Base-by-base conservation (phyloP, 495 filamentous ascomycete species). In the Penicillium bialowiezense region DNA sequence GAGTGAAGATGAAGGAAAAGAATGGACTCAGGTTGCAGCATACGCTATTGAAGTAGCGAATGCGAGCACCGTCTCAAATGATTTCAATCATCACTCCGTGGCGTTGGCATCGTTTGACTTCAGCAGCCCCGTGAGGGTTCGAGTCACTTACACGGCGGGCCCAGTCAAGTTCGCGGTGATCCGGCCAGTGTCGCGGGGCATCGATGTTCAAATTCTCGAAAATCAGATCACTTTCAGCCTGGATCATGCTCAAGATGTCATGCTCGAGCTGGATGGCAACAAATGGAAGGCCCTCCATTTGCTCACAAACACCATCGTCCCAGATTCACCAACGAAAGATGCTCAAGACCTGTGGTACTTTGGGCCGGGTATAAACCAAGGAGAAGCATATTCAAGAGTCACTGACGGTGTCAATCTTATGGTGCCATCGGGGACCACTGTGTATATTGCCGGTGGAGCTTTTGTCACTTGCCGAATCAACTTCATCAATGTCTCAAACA, bases 51-150 rank as follows among this genome's bases (percentile, higher is more conserved):
- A 31, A 6, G 47, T 56, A 2, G 35, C 48, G 9, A 44, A 42
- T 23, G 36, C 37, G 8, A 56, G 47, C n/a, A 48, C 43, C 8
- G 47, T 38, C n/a, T 35, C 41, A 3, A 40, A 44, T 12, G 13
- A 37, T 8, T 37, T 43, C 13, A 36, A 41, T 32, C 34, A 17
- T 1, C 48, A 56, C 15, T 34, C 34, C 21, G 35, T 44, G 6
- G 42, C 34, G 9, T 19, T 62, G 1, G 52, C 55, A 3, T 55
- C 43, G 3, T 63, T 63, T 18, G 59, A 63, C 46, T 54, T 63
- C 14, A 19, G 21, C 19, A 53, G 53, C 0, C 29, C 44, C n/a
- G 45, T 59, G 15, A 40, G 56, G 13, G 12, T 59, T 17, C 19
- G 8, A 14, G 35, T 57, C 12, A 53, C 48, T 3, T 63, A 63